These are phyloP conservation scores for Fomitopsis palustris DNA, from an alignment of 1,284 basidiomycete genomes.

Conservation along the genomic window DNA sequence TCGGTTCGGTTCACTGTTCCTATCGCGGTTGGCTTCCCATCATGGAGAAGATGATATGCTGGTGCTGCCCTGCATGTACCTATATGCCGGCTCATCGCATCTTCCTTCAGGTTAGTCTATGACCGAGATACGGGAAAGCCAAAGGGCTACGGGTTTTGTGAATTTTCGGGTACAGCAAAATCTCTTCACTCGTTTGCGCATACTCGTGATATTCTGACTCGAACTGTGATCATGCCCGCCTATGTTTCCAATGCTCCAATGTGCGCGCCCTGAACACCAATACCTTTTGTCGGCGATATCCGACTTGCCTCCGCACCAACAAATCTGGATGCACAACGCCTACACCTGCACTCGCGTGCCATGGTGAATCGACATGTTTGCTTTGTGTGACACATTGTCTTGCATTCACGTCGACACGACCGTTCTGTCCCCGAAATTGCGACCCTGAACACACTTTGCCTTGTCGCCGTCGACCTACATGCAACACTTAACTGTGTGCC, in stretches of 20 bases:
- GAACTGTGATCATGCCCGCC: background rate
- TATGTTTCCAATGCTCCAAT: background rate
- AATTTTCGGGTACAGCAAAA: conserved; percentile 81
- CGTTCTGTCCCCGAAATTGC: background rate
- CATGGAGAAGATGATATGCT: background rate
- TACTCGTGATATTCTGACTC: conserved; percentile 4
- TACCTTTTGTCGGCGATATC: no score
- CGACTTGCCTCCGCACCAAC: background rate
- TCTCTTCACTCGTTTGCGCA: conserved; percentile 16
- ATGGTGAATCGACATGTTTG: background rate
- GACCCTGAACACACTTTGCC: background rate
- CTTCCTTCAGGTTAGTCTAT: conserved; percentile 76
- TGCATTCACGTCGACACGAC: background rate
- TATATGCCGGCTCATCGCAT: background rate
- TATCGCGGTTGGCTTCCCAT: background rate
- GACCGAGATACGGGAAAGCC: conserved; percentile 95
- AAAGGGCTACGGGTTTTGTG: conserved; percentile 96
- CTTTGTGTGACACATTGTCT: background rate
- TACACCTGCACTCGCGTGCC: background rate
- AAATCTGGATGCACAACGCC: background rate
- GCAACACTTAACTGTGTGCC: background rate
- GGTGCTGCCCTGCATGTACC: background rate
- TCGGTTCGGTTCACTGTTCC: background rate
- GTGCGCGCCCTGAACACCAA: background rate
- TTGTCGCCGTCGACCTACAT: background rate